Conservation (phyloP, 805 yeast genomes). For the Wickerhamiella slavikovae region DNA sequence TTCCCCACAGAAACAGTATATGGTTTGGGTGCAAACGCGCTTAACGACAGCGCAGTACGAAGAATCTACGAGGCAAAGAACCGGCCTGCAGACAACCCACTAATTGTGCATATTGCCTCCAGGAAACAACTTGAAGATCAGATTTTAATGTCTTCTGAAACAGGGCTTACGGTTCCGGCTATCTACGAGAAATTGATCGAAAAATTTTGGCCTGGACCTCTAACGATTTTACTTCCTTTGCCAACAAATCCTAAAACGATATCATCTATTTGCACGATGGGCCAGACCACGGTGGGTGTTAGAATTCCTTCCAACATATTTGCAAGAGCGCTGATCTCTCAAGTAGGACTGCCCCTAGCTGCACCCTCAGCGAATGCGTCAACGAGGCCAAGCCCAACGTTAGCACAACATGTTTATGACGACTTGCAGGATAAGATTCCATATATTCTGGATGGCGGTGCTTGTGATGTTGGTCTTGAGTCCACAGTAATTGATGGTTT, state of each 20-base stretch:
- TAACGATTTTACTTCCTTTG: constrained; percentile 62
- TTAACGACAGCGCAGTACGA: constrained; percentile 48
- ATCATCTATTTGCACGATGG: constrained; percentile 63
- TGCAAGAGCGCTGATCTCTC: constrained; percentile 73
- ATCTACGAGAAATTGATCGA: constrained; percentile 44
- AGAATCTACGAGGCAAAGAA: constrained; percentile 76
- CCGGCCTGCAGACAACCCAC: constrained; percentile 88
- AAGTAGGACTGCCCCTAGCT: constrained; percentile 76
- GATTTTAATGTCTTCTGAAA: constrained; percentile 25
- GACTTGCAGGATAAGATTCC: constrained; percentile 73
- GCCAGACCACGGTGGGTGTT: constrained; percentile 79
- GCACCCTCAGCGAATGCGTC: constrained; percentile 98
- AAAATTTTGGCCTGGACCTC: constrained; percentile 90
- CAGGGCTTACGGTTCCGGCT: constrained; percentile 32
- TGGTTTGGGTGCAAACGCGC: constrained; percentile 81
- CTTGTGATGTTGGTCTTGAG: constrained; percentile 76
- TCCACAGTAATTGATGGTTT: constrained; percentile 89
- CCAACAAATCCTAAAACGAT: constrained; percentile 21
- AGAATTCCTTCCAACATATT: constrained; percentile 73
- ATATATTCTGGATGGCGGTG: constrained; percentile 74
- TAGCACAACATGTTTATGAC: constrained; percentile 64
- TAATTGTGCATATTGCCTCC: constrained; percentile 77
- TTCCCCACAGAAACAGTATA: constrained; percentile 97
- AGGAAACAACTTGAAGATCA: constrained; percentile 47
- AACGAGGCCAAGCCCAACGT: constrained; percentile 83